Percentiles rank a stretch among this genome's conserved stretches.
Evolutionary conservation across 306 rosid species (phyloP).

Genomic region (Medicago lupulina): DNA sequence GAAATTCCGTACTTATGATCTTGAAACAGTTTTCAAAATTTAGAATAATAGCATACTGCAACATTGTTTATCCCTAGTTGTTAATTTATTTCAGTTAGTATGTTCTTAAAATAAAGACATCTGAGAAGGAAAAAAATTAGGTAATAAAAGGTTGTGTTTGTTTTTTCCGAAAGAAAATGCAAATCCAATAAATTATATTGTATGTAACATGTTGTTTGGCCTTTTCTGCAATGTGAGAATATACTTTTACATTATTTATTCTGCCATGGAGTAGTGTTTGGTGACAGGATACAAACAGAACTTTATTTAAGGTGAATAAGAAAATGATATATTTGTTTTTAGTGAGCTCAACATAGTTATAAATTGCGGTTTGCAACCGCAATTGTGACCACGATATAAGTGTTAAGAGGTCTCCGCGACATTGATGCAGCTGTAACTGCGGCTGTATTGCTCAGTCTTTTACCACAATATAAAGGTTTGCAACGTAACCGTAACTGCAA

Average conservation of each 20-base stretch:
- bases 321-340: constrained; percentile 2
- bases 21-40: background rate
- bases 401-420: background rate
- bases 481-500: background rate
- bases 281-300: background rate
- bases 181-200: background rate
- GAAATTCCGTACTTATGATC: background rate
- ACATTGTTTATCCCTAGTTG: background rate
- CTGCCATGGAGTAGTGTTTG: background rate
- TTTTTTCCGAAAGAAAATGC: background rate
- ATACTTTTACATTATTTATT: constrained; percentile 5
- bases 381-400: background rate
- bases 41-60: constrained; percentile 12
- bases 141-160: background rate
- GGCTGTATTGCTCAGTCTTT: background rate
- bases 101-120: constrained; percentile 4
- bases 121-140: background rate
- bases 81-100: constrained; percentile 16
- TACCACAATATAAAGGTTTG: background rate
- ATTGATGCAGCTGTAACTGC: background rate
- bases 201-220: constrained; percentile 15
- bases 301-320: background rate
- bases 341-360: background rate
- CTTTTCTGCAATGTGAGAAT: constrained; percentile 9
- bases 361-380: background rate